Evolutionary conservation across 805 yeast species (phyloP).

Genomic region (Yamadazyma paraphyllophila): DNA sequence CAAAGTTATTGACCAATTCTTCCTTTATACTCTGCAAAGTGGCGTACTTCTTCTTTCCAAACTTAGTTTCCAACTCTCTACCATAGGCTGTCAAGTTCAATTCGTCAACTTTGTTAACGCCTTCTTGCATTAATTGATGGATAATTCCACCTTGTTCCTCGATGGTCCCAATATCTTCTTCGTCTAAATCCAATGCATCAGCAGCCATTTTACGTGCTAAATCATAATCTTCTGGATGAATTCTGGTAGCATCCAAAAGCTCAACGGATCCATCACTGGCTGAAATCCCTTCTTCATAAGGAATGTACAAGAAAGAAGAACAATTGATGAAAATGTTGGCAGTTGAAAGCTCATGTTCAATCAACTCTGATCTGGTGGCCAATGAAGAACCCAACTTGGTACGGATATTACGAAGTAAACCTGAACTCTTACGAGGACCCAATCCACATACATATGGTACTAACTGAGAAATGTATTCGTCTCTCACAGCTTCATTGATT

Average conservation of each 20-base stretch:
- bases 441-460: constrained; percentile 84
- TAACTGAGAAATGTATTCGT: constrained; percentile 64
- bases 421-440: constrained; percentile 93
- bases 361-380: constrained; percentile 72
- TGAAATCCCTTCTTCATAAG: constrained; percentile 55
- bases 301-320: constrained; percentile 84
- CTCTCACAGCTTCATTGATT: constrained; percentile 83
- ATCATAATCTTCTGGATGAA: constrained; percentile 97
- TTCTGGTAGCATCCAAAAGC: constrained; percentile 87
- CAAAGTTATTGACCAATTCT: constrained; percentile 84
- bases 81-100: constrained; percentile 90
- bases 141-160: constrained; percentile 84
- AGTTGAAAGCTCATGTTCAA: constrained; percentile 74
- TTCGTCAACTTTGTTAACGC: constrained; percentile 75
- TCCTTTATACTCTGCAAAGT: constrained; percentile 81
- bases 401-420: constrained; percentile 78
- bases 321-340: constrained; percentile 87
- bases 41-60: constrained; percentile 70
- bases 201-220: constrained; percentile 97
- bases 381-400: constrained; percentile 59
- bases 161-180: constrained; percentile 80
- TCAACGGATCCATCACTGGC: constrained; percentile 65
- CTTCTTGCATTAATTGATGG: constrained; percentile 66
- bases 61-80: constrained; percentile 73
- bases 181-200: constrained; percentile 94